Percentiles rank a stretch among this genome's conserved stretches.
phyloP scores from a whole-genome alignment of 1,139 yeast species.

The Saccharomyces pastorianus region DNA sequence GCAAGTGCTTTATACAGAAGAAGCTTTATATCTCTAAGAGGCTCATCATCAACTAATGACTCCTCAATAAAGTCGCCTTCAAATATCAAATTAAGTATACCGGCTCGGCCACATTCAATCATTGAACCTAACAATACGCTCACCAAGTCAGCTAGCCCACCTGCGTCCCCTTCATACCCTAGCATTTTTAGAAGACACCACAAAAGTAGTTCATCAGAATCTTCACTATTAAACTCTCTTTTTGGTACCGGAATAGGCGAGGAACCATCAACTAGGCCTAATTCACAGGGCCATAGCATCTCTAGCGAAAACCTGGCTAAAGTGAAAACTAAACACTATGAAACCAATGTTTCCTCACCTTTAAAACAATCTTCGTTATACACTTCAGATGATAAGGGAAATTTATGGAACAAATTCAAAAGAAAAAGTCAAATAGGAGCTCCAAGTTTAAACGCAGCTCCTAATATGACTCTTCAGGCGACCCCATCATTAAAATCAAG shows the following conservation, averaged over 20 bases:
- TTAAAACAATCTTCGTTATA: constrained; percentile 9
- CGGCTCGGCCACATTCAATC: constrained; percentile 47
- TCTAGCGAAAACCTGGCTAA: constrained; percentile 14
- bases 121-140: constrained; percentile 35
- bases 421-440: constrained; percentile 20
- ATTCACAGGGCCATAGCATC: constrained; percentile 7
- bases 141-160: constrained; percentile 39
- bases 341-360: constrained; percentile 10
- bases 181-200: constrained; percentile 54
- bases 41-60: constrained; percentile 15
- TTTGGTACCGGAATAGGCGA: constrained; percentile 19
- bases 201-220: constrained; percentile 50
- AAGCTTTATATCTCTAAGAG: constrained; percentile 29
- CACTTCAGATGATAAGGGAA: constrained; percentile 20
- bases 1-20: constrained; percentile 30
- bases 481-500: constrained; percentile 1
- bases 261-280: constrained; percentile 6
- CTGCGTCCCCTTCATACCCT: constrained; percentile 31
- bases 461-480: constrained; percentile 3
- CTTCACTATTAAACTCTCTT: constrained; percentile 35
- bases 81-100: constrained; percentile 30
- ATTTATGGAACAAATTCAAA: constrained; percentile 27
- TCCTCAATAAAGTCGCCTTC: constrained; percentile 12
- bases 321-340: constrained; percentile 5
- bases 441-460: background rate